Evolutionary conservation across 1,139 yeast genomes (phyloP).

Genomic region (Saccharomyces pastorianus): DNA sequence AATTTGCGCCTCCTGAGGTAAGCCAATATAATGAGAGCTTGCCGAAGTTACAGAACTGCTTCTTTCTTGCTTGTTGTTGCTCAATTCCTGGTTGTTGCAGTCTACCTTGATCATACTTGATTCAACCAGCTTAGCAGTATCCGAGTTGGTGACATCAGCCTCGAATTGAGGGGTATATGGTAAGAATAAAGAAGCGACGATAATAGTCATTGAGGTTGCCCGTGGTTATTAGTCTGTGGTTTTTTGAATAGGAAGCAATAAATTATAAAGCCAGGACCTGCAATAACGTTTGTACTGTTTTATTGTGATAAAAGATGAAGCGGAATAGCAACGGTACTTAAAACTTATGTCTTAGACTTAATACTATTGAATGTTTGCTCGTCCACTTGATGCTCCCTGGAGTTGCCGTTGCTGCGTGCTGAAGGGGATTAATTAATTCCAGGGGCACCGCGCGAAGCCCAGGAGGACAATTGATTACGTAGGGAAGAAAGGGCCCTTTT

Average conservation of each 20-base stretch:
- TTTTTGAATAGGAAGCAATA: not conserved
- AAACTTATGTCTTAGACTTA: not conserved
- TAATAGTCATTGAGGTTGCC: constrained; percentile 23
- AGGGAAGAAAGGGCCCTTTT: not conserved
- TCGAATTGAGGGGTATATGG: constrained; percentile 33
- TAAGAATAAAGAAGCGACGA: constrained; percentile 30
- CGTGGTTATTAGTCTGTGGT: not conserved
- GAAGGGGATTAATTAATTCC: not conserved
- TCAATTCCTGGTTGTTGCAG: not conserved
- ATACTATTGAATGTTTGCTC: not conserved
- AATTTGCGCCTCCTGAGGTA: not conserved
- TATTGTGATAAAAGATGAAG: not conserved
- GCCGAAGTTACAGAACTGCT: constrained; percentile 18
- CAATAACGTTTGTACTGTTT: not conserved
- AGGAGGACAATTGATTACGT: constrained; percentile 1
- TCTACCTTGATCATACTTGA: constrained; percentile 12
- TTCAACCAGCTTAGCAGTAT: constrained; percentile 19
- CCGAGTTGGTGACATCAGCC: constrained; percentile 19
- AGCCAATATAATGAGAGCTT: not conserved
- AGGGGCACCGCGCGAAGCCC: constrained; percentile 5
- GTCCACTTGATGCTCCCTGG: not conserved
- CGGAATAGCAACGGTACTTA: not conserved
- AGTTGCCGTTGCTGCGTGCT: not conserved
- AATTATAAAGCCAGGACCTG: not conserved
- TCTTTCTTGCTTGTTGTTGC: constrained; percentile 10